Conservation (phyloP, 768 basidiomycete species). For the Leccinum pellstonianum region DNA sequence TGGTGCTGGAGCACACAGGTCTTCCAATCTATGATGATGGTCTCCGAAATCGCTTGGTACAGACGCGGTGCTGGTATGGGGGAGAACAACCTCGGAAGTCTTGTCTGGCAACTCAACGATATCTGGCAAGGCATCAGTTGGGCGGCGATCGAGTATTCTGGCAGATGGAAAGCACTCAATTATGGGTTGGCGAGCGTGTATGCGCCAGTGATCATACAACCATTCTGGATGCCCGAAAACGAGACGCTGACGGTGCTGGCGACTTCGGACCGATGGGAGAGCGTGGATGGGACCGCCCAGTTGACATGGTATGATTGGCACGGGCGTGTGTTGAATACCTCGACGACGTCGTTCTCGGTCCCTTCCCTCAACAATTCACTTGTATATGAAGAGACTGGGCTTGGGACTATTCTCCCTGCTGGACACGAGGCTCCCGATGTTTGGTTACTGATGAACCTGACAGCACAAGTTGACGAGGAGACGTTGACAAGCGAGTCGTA, state of each 20-base stretch:
- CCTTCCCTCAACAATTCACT: constrained; percentile 52
- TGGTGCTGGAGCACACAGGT: constrained; percentile 65
- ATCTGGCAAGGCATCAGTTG: constrained; percentile 61
- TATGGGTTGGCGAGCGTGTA: constrained; percentile 47
- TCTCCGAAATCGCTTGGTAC: constrained; percentile 60
- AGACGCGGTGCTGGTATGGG: constrained; percentile 55
- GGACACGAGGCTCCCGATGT: constrained; percentile 43
- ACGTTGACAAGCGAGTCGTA: constrained; percentile 52
- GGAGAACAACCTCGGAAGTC: constrained; percentile 57
- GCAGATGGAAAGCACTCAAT: constrained; percentile 59
- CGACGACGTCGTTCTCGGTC: constrained; percentile 39
- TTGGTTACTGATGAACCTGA: constrained; percentile 51
- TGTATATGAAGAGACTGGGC: constrained; percentile 39
- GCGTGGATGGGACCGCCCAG: constrained; percentile 45
- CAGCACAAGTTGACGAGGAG: constrained; percentile 40
- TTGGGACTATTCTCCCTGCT: constrained; percentile 45
- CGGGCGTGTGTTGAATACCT: constrained; percentile 41
- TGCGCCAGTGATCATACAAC: constrained; percentile 48
- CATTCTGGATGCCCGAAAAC: constrained; percentile 54
- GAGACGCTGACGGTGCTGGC: constrained; percentile 48
- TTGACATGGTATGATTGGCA: constrained; percentile 61
- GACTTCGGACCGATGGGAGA: constrained; percentile 52
- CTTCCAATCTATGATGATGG: constrained; percentile 59
- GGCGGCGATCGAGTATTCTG: constrained; percentile 55
- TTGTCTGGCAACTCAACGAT: constrained; percentile 61